Conservation (phyloP, 2,329 filamentous ascomycete genomes). For the Clonostachys solani region DNA sequence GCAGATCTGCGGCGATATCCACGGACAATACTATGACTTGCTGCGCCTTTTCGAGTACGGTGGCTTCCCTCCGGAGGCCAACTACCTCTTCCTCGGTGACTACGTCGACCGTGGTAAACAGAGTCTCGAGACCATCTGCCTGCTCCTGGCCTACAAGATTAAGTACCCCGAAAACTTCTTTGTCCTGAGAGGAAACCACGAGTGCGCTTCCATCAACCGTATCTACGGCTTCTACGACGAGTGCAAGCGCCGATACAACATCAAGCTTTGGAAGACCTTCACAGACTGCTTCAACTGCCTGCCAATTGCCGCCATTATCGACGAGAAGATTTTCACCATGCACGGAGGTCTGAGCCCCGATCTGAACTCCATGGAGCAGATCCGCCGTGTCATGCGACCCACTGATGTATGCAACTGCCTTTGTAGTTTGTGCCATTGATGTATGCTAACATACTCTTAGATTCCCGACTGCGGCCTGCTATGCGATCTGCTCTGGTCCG, state of each 20-base stretch:
- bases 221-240: constrained; percentile 99
- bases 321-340: constrained; percentile 99
- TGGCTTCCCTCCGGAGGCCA: constrained; percentile 95
- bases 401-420: constrained; percentile 75
- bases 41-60: constrained; percentile 97
- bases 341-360: constrained; percentile 96
- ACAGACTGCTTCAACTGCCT: constrained; percentile 99
- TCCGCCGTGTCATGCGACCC: constrained; percentile 95
- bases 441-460: constrained; percentile 64
- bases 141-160: constrained; percentile 98
- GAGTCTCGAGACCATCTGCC: constrained; percentile 96
- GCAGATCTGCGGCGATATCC: constrained; percentile 98
- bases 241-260: constrained; percentile 98
- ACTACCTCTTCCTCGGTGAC: constrained; percentile 98
- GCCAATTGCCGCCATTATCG: constrained; percentile 96
- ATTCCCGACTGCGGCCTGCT: constrained; percentile 97
- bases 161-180: constrained; percentile 99
- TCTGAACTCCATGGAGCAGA: constrained; percentile 99
- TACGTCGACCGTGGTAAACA: constrained; percentile 99
- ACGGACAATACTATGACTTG: constrained; percentile 98
- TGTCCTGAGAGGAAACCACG: constrained; percentile 96
- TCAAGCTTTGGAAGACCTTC: constrained; percentile 99
- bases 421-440: constrained; percentile 95
- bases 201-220: constrained; percentile 97
- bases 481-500: constrained; percentile 97